Base-by-base conservation (phyloP, 768 basidiomycete species). In the Suillus tomentosus region DNA sequence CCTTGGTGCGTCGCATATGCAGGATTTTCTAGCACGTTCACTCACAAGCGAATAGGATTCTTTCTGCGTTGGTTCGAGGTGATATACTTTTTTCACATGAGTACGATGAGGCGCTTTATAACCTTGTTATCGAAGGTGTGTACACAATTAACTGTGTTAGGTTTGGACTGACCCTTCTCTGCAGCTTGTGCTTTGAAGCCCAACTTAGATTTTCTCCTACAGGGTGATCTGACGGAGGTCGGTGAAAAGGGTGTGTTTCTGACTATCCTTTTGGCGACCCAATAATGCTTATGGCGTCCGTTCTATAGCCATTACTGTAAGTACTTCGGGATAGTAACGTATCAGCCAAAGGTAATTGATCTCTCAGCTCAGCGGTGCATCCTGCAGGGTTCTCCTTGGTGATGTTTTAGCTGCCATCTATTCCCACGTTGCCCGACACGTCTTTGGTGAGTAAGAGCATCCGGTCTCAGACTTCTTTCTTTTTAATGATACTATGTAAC, bases 1-100 rank as follows among this genome's bases (percentile, higher is more conserved):
- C 90, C 94, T 40, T 96, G 94, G 91, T 90, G 68, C 17, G 82
- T 65, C 22, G 15, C 8, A 36, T 43, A 34, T n/a, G 8, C 42
- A 4, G 5, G 5, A 5, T 14, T 15, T 39, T 56, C 22, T 17
- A 22, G 15, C 14, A 9, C 48, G 19, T 5, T 69, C 37, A 31
- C 63, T 27, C 39, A 24, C 40, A 17, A 34, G 6, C 36, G 31
- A 13, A 5, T 36, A 91, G 90, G 91, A 87, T 97, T 51, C 83
- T 96, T 75, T 94, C 92, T 2, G 87, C 92, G 0, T 89, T 92
- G 2, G 85, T 98, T 58, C 85, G 89, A 43, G 92, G 94, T 51
- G 98, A 99, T 71, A 98, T 99, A 65, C 72, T 93, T 40, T 98
- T 98, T 78, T 94, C 89, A 10, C 91, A 96, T 74, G 84, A 88